These are phyloP conservation scores for Penicillium sp. DNA, from an alignment of 2,329 filamentous ascomycete species.

Conservation along the genomic window DNA sequence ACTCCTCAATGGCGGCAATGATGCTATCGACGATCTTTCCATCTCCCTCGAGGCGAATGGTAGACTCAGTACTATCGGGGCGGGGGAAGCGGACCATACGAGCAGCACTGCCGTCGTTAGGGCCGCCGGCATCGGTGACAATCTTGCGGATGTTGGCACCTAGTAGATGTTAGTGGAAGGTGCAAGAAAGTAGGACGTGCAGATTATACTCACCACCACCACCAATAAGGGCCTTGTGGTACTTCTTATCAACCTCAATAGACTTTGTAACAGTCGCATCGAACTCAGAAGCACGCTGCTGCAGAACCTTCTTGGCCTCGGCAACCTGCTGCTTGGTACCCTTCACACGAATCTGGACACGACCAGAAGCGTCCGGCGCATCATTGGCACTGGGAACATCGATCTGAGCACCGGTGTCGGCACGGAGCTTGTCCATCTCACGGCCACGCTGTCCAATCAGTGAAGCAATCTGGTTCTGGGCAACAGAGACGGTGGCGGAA, in stretches of 20 bases:
- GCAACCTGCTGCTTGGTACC: slow-evolving; percentile 89
- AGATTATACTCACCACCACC: slow-evolving; percentile 66
- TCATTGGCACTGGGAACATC: slow-evolving; percentile 84
- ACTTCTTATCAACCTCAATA: slow-evolving; percentile 89
- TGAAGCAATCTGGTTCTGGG: slow-evolving; percentile 89
- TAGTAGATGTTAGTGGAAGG: slow-evolving; percentile 47
- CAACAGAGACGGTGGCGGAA: slow-evolving; percentile 75
- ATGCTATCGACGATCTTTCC: slow-evolving; percentile 86
- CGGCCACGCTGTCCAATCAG: slow-evolving; percentile 87
- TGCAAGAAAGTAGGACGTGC: neutral
- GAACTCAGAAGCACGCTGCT: slow-evolving; percentile 82
- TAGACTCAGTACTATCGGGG: slow-evolving; percentile 75
- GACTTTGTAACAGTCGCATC: slow-evolving; percentile 84
- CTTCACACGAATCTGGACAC: slow-evolving; percentile 86
- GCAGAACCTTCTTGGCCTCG: slow-evolving; percentile 84
- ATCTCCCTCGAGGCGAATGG: slow-evolving; percentile 84
- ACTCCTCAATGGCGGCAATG: slow-evolving; percentile 72
- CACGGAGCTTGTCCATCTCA: slow-evolving; percentile 85
- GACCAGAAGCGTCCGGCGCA: slow-evolving; percentile 59
- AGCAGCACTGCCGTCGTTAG: slow-evolving; percentile 79
- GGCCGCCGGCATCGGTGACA: slow-evolving; percentile 82
- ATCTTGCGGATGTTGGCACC: slow-evolving; percentile 83
- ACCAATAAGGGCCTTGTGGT: slow-evolving; percentile 83
- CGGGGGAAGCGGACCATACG: slow-evolving; percentile 94
- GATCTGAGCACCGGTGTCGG: slow-evolving; percentile 80